Conservation (phyloP, 257 asterid genomes). For the Phtheirospermum japonicum region DNA sequence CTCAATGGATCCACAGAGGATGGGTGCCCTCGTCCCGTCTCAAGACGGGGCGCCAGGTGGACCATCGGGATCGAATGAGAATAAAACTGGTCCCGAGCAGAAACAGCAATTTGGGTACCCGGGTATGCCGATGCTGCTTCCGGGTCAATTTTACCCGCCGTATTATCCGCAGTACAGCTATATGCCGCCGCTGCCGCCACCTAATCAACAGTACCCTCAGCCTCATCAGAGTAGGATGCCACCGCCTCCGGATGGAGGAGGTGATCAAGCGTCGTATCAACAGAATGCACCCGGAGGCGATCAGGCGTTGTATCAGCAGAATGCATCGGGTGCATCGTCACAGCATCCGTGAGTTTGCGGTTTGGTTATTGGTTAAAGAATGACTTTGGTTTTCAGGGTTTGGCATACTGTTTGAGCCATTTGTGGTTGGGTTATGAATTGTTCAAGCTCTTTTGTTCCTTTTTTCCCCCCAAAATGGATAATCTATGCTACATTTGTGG, state of each 20-base stretch:
- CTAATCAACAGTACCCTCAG: slow-evolving; percentile 59
- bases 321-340: slow-evolving; percentile 33
- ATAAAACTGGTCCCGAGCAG: slow-evolving; percentile 21
- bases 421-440: neutral
- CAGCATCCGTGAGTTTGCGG: neutral
- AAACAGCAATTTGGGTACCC: slow-evolving; percentile 39
- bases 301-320: too few relatives aligned
- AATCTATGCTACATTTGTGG: too few relatives aligned
- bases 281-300: slow-evolving; percentile 30
- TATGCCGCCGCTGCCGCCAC: slow-evolving; percentile 65
- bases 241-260: slow-evolving; percentile 44
- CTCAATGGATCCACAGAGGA: slow-evolving; percentile 97
- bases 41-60: slow-evolving; percentile 72
- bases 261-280: slow-evolving; percentile 41
- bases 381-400: neutral
- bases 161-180: slow-evolving; percentile 69
- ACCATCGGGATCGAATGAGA: slow-evolving; percentile 54
- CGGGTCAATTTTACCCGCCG: slow-evolving; percentile 68
- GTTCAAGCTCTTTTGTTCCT: too few relatives aligned
- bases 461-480: too few relatives aligned
- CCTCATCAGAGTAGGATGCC: slow-evolving; percentile 49
- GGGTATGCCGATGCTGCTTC: slow-evolving; percentile 56
- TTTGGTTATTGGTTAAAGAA: neutral
- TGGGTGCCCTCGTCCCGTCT: slow-evolving; percentile 76
- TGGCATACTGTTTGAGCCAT: neutral